A percentile compares a stretch with the other conserved stretches of the same genome.
These are phyloP conservation scores for Cladosporium cucumerinum DNA, from an alignment of 2,329 filamentous ascomycete genomes.

Conservation along the genomic window DNA sequence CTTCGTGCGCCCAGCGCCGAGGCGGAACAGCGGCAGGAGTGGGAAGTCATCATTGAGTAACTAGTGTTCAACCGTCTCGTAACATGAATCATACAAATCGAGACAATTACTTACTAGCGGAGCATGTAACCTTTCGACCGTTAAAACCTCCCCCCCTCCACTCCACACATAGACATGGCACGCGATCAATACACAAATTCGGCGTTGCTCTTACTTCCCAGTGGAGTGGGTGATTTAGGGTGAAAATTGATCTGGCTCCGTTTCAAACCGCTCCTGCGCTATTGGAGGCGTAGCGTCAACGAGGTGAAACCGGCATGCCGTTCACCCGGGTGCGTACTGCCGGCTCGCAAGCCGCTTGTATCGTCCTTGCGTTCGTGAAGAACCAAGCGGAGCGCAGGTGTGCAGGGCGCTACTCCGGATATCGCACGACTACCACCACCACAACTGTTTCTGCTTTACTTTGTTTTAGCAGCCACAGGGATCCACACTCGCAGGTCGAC, in stretches of 20 bases:
- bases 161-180: background rate
- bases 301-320: background rate
- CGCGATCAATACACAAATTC: background rate
- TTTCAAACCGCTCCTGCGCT: background rate
- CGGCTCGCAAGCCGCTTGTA: background rate
- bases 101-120: background rate
- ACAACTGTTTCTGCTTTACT: background rate
- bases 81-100: background rate
- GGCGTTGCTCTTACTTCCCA: background rate
- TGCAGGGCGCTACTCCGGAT: too few relatives aligned
- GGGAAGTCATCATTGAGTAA: background rate
- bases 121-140: background rate
- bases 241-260: background rate
- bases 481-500: background rate
- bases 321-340: background rate
- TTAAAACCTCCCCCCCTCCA: background rate
- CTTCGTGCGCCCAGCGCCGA: background rate
- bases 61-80: background rate
- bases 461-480: background rate
- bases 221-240: background rate
- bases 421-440: too few relatives aligned
- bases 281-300: background rate
- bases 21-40: background rate
- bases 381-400: background rate
- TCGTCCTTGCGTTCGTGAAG: background rate